Percentiles rank a stretch among this genome's conserved stretches.
Conservation (phyloP, 2,329 filamentous ascomycete genomes). For the Cercospora zeae-maydis region DNA sequence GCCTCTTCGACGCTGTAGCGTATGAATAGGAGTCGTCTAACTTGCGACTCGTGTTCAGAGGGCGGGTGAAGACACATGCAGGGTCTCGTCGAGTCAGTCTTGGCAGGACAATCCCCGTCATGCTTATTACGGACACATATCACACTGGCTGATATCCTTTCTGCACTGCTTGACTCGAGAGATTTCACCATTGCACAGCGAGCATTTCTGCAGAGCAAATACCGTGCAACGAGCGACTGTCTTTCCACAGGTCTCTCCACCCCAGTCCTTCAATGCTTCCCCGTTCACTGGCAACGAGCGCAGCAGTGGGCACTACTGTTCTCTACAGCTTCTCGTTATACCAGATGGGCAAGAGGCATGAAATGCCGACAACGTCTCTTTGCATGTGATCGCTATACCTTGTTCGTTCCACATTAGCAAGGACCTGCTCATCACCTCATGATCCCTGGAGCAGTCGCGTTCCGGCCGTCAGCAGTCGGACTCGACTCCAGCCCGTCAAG, state of each 20-base stretch:
- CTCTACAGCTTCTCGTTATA: no score
- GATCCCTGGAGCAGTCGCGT: constrained; percentile 2
- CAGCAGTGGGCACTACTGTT: no score
- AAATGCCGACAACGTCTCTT: neutral
- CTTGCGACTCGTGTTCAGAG: neutral
- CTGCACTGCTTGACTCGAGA: no score
- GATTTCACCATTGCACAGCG: no score
- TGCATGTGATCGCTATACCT: neutral
- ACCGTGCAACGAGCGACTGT: no score
- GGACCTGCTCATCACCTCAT: neutral
- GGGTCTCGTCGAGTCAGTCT: neutral
- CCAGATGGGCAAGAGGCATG: neutral
- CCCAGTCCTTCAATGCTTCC: no score
- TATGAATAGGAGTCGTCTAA: neutral
- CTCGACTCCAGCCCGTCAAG: constrained; percentile 2
- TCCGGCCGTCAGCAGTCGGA: neutral
- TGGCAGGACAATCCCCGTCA: neutral
- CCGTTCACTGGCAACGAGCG: no score
- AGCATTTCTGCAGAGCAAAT: no score
- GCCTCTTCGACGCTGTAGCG: neutral
- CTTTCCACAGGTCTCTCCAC: no score
- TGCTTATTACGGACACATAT: neutral
- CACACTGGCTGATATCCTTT: no score
- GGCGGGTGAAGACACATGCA: neutral
- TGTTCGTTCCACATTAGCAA: neutral